Conservation (phyloP, 202 grass and related monocot species). For the Cymbopogon flexuosus region DNA sequence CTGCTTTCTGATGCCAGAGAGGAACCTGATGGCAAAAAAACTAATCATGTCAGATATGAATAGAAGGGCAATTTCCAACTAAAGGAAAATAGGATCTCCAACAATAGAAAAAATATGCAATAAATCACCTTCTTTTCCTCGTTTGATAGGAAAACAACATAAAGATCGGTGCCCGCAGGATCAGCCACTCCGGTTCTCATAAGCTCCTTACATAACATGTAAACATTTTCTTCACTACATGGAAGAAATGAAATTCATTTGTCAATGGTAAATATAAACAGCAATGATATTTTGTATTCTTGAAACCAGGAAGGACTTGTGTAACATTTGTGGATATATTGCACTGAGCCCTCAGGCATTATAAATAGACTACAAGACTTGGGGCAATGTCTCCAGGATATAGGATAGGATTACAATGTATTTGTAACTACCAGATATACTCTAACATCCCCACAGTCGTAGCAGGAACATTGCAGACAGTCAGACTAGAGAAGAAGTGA, state of each 20-base stretch:
- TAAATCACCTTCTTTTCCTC: constrained; percentile 55
- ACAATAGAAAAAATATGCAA: constrained; percentile 4
- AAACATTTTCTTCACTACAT: constrained; percentile 87
- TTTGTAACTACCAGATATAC: background rate
- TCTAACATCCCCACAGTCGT: background rate
- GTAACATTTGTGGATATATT: background rate
- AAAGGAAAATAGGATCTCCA: background rate
- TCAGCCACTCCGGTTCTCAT: constrained; percentile 51
- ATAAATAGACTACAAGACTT: background rate
- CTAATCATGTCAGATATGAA: background rate
- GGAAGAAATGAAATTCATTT: constrained; percentile 26
- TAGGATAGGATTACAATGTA: background rate
- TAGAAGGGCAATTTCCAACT: background rate
- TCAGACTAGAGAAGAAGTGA: background rate
- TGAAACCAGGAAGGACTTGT: background rate
- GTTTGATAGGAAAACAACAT: constrained; percentile 83
- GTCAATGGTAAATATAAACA: constrained; percentile 1
- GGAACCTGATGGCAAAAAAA: constrained; percentile 54
- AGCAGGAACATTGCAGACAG: background rate
- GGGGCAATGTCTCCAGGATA: background rate
- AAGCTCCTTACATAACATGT: constrained; percentile 76
- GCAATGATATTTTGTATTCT: background rate
- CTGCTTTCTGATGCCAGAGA: constrained; percentile 86
- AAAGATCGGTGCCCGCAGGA: constrained; percentile 55
- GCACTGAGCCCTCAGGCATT: background rate